Base-by-base conservation (phyloP, 148 eudicot species). In the Spergularia marina region DNA sequence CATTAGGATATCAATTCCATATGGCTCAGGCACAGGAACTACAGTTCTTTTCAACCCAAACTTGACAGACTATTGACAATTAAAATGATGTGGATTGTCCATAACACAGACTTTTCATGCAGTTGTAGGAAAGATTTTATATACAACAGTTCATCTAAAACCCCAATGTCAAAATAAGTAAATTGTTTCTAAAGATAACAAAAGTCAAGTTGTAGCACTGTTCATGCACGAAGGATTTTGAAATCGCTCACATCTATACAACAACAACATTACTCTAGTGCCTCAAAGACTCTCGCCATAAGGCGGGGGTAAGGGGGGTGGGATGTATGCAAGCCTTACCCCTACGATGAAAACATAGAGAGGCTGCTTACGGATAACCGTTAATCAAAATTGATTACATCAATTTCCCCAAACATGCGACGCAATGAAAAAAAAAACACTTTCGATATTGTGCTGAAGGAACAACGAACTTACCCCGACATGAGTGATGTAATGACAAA, bases 401-500 rank as follows among this genome's bases (percentile, higher is more conserved):
- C 1, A 44, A 44, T 44, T 6, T 44, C 7, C 49, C 49, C 49
- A 14, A 52, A 25, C 4, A 52, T 8, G 36, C 5, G 25, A 17
- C 12, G 47, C 1, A 73, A 13, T 25, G 52, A 17, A 53, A 25
- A 25, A 13, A 6, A 65, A 20, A 49, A 39, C 14, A 23, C n/a
- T 16, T 15, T 25, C 13, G 58, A 53, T 13, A 10, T 15, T 2
- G 59, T 70, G 40, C 59, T 11, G 39, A 49, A 70, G 53, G 59
- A 40, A 67, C 56, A 79, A 51, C 52, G 16, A 68, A 88, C 97
- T 91, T 72, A 89, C 97, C 73, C 85, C 91, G 20, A 89, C 87
- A 75, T 88, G 84, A 21, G 98, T 91, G 72, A 93, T 79, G 77
- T 77, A 85, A 14, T 93, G 94, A 84, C 98, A 93, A 82, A 93